Evolutionary conservation across 495 filamentous ascomycete species (phyloP), one percentile per base, ranked within the genome.

Genomic region (Aspergillus avenaceus): DNA sequence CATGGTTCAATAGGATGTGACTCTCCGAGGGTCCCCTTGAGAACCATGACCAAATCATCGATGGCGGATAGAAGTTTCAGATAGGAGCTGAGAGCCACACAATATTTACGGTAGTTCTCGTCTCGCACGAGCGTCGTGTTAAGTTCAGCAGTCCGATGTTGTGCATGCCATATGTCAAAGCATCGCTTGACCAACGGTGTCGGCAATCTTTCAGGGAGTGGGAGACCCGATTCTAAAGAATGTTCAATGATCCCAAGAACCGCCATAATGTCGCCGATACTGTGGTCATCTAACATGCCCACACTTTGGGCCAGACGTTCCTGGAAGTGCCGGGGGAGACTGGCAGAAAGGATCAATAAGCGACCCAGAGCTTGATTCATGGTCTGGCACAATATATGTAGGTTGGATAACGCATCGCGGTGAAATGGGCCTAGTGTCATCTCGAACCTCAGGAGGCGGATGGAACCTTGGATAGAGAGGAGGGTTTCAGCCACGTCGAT

Each of bases 31-130:
- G 61, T 56, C 2, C 61, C 64, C 54, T 71, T 71, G 52, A 69
- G 56, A 11, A 69, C 66, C 13, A 71, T 59, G 4, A 71, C 66
- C 43, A 71, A 40, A 16, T 71, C 68, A 63, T 71, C 68, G 14
- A 69, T 50, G 1, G 61, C 49, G 8, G 46, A 53, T 14, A 71
- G 38, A 45, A 71, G 66, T 44, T 58, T 69, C 8, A 71, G 52
- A 43, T 71, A 69, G 4, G 61, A 55, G 28, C 59, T 69, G n/a
- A 71, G 25, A 12, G 66, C 68, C 5, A 67, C 66, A 24, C 68
- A 71, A 52, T 65, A 71, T 8, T 50, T 49, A 19, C 66, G 66
- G 38, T 71, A 71, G 8, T 66, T 57, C 44, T 66, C 66, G 34
- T 69, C 66, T 12, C 62, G 61, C 1, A 67, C 61, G 11, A 63